Evolutionary conservation across 2,329 filamentous ascomycete species (phyloP).

Genomic region (Pyrenochaeta sp.): DNA sequence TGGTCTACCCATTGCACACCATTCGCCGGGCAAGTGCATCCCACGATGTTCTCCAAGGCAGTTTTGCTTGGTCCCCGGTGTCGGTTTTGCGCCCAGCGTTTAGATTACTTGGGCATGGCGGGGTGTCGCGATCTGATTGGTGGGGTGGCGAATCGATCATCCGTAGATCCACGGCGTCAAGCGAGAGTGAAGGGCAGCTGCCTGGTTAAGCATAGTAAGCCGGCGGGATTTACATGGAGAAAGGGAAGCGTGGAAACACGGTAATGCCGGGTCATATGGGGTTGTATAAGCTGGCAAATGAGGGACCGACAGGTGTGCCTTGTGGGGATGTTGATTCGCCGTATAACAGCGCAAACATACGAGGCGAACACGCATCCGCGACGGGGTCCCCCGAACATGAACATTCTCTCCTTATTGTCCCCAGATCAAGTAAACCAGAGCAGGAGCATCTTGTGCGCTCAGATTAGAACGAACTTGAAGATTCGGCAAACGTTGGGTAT

Average conservation of each 20-base stretch:
- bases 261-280: background rate
- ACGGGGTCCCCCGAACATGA: background rate
- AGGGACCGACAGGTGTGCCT: background rate
- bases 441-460: no score
- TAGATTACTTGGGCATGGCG: background rate
- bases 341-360: background rate
- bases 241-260: no score
- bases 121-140: background rate
- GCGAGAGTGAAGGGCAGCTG: background rate
- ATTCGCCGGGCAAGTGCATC: background rate
- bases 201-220: background rate
- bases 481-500: no score
- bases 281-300: background rate
- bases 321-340: background rate
- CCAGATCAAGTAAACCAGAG: no score
- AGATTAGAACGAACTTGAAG: no score
- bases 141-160: background rate
- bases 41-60: background rate
- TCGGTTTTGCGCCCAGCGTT: background rate
- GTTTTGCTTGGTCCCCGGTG: background rate
- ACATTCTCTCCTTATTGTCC: no score
- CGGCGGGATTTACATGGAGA: background rate
- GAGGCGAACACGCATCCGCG: background rate
- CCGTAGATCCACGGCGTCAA: background rate
- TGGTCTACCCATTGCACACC: background rate